Base-by-base conservation (phyloP, 2,329 filamentous ascomycete species). In the Sclerotinia spermophila region DNA sequence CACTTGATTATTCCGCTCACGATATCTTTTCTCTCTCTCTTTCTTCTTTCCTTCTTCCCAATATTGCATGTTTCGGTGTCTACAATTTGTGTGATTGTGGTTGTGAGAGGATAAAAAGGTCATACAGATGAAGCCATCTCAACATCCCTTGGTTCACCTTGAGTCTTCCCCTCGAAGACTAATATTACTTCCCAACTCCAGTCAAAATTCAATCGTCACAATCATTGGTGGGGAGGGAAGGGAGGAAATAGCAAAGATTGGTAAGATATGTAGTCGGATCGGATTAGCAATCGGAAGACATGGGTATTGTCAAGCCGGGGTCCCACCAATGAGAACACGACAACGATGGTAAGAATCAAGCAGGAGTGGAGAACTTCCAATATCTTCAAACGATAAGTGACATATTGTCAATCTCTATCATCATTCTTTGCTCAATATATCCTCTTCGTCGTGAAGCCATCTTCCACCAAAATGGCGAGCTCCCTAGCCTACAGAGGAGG, bases 401-500 rank as follows among this genome's bases (percentile, higher is more conserved):
- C 6, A 7, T 2, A 7, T 5, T 53, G 19, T 45, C 13, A 44
- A 7, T 35, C 27, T 7, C 6, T 27, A 10, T 21, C 17, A 51
- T 19, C 30, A 5, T 30, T 21, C 13, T 33, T 40, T 11, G 11
- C 3, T 62, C 44, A 48, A 11, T 48, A 24, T 11, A 42, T 62
- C 33, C n/a, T 44, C 48, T 33, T n/a, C 27, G 35, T 21, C 19
- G 35, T 24, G 19, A n/a, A n/a, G 19, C 17, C 17, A 58, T 33
- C 42, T 19, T 48, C n/a, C 21, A 15, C 10, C 55, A 56, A 19
- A 24, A 72, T 72, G 71, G 61, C 45, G n/a, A 68, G 38, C 11
- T 53, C 75, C 38, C 21, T 73, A 4, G 74, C 74, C 15, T 75
- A 73, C 71, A 69, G 69, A 15, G 68, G 67, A 13, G 72, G 75